Evolutionary conservation across 805 yeast species (phyloP), one percentile per base, ranked within the genome.

Genomic region (Hanseniaspora osmophila): DNA sequence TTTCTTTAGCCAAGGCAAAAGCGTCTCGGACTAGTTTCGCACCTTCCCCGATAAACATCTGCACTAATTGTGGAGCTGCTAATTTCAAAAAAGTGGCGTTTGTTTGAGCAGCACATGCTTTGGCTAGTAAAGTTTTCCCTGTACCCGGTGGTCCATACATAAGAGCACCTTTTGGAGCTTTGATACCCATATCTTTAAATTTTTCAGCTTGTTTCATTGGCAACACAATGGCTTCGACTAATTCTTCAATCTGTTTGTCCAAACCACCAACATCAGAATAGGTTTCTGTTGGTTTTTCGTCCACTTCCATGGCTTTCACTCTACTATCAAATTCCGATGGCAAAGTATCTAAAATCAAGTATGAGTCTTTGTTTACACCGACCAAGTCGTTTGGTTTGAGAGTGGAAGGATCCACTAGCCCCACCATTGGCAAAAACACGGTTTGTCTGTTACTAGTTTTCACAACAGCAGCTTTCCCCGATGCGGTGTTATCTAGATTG

Each of bases 81-180:
- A 92, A 74, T 61, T 94, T 85, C 61, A 92, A 72, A 63, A 92
- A 92, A 0, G 98, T 92, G 13, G 98, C 98, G 64, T 88, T 87
- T 0, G 97, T 85, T 64, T 92, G 97, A 45, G 96, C 96, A 19
- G 99, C 99, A 68, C 96, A 94, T 1, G 98, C 98, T 62, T 96
- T 80, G 10, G 99, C 99, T 53, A 92, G 72, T 49, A 92, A 70
- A 1, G 98, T 92, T 66, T 92, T 92, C 63, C 99, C 99, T 1
- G 98, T 92, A 63, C 99, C 99, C 45, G 99, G 99, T 9, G 99
- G 97, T 33, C 99, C 99, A 62, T 92, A 92, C 88, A 92, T 86
- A 45, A 92, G 71, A 3, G 96, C 97, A 63, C 98, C 98, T 64
- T 92, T 92, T 48, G 98, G 98, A 13, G 98, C 94, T 62, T 84